These are phyloP conservation scores for Colletotrichum tropicale DNA, from an alignment of 2,329 filamentous ascomycete species.

Conservation along the genomic window DNA sequence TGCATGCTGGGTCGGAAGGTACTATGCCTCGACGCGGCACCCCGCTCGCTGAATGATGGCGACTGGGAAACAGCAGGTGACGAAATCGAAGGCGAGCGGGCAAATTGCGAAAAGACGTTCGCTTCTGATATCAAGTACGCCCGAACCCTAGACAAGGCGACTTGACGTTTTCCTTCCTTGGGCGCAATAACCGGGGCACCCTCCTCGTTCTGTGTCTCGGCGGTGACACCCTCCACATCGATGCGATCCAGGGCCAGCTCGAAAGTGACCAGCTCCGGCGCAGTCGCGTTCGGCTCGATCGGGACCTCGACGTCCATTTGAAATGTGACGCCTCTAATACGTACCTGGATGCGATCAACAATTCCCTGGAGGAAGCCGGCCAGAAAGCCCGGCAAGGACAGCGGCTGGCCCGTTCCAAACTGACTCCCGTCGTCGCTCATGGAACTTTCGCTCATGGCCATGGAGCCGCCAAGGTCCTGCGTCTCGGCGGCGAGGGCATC, in stretches of 20 bases:
- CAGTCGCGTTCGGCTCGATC: slow-evolving; percentile 48
- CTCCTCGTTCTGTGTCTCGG: slow-evolving; percentile 33
- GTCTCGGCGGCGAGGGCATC: slow-evolving; percentile 69
- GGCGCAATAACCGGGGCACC: slow-evolving; percentile 42
- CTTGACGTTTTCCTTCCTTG: slow-evolving; percentile 69
- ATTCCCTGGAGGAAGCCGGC: slow-evolving; percentile 76
- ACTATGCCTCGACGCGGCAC: slow-evolving; percentile 26
- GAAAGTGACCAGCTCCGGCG: slow-evolving; percentile 63
- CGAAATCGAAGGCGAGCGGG: slow-evolving; percentile 53
- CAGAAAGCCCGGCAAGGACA: slow-evolving; percentile 74
- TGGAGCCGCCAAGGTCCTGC: slow-evolving; percentile 65
- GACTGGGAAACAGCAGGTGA: slow-evolving; percentile 60
- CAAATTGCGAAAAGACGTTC: slow-evolving; percentile 66
- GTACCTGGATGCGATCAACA: slow-evolving; percentile 71
- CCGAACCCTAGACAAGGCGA: slow-evolving; percentile 67
- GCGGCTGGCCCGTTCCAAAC: slow-evolving; percentile 72
- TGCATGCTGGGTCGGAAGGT: slow-evolving; percentile 21
- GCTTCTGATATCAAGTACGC: slow-evolving; percentile 72
- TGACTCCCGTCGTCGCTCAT: slow-evolving; percentile 63
- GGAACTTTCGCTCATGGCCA: slow-evolving; percentile 62
- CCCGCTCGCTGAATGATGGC: slow-evolving; percentile 35
- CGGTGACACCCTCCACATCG: slow-evolving; percentile 70
- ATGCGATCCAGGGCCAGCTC: slow-evolving; percentile 69
- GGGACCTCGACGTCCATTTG: slow-evolving; percentile 67
- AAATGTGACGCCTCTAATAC: slow-evolving; percentile 68